These are phyloP conservation scores for Croton laevigatus DNA, from an alignment of 441 rosid genomes.

Conservation along the genomic window DNA sequence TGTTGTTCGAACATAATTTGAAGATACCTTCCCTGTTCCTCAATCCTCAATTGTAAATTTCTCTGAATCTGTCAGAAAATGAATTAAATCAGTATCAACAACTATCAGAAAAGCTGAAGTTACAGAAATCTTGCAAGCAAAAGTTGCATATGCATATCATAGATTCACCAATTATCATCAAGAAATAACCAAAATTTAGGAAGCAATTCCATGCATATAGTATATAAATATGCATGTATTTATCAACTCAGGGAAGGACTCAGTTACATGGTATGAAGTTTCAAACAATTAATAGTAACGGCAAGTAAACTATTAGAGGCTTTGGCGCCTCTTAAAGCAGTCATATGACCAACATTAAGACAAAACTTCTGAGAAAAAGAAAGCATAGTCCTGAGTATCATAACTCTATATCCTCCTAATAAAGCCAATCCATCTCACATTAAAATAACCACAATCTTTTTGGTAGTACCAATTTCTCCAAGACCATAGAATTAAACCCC, in stretches of 20 bases:
- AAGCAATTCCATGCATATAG: no score
- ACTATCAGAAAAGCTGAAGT: neutral
- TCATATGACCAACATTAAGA: no score
- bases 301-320: neutral
- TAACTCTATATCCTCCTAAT: neutral
- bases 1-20: slow-evolving; percentile 60
- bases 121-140: neutral
- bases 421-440: neutral
- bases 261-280: neutral
- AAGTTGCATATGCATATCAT: neutral
- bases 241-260: neutral
- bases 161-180: neutral
- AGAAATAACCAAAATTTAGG: neutral
- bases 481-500: no score
- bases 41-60: slow-evolving; percentile 49
- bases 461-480: neutral
- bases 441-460: neutral
- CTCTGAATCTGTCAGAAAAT: slow-evolving; percentile 47
- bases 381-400: neutral
- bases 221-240: no score
- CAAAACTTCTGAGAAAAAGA: no score
- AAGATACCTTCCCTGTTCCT: slow-evolving; percentile 54
- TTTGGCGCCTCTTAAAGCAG: neutral
- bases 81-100: neutral
- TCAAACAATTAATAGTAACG: neutral